Conservation (phyloP, 2,329 filamentous ascomycete genomes). For the Thelonectria blattea region DNA sequence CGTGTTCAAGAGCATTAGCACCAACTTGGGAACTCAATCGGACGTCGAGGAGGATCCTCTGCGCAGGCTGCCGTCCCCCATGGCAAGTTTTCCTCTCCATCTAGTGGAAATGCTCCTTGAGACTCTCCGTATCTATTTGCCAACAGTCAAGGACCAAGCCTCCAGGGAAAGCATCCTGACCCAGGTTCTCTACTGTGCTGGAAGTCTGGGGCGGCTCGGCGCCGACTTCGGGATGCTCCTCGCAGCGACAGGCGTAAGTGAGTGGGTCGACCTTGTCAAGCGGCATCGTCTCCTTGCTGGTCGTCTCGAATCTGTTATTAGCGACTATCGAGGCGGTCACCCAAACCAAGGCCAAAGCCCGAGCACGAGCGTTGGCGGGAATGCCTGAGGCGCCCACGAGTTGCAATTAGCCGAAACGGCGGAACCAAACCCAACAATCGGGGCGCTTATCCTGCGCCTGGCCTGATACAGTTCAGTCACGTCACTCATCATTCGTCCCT, state of each 20-base stretch:
- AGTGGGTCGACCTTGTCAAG: conserved; percentile 90
- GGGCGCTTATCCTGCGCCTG: conserved; percentile 21
- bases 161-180: conserved; percentile 87
- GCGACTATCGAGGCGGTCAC: conserved; percentile 50
- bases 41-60: conserved; percentile 44
- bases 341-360: conserved; percentile 14
- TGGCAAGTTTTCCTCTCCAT: conserved; percentile 85
- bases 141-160: conserved; percentile 79
- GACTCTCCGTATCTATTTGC: conserved; percentile 77
- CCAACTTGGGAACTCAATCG: conserved; percentile 42
- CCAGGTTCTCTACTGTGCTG: conserved; percentile 91
- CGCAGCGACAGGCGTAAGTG: conserved; percentile 61
- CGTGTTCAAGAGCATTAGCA: conserved; percentile 84
- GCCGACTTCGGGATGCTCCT: conserved; percentile 93
- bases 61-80: conserved; percentile 72
- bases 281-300: conserved; percentile 86
- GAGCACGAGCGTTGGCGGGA: conserved; percentile 14
- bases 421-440: conserved; percentile 26
- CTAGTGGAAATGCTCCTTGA: conserved; percentile 81
- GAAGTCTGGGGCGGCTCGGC: conserved; percentile 85
- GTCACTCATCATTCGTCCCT: conserved; percentile 28
- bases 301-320: conserved; percentile 72
- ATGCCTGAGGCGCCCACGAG: conserved; percentile 8
- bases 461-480: conserved; percentile 31
- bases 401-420: conserved; percentile 35